Conservation (phyloP, 2,329 filamentous ascomycete species). For the Fusarium succisae region DNA sequence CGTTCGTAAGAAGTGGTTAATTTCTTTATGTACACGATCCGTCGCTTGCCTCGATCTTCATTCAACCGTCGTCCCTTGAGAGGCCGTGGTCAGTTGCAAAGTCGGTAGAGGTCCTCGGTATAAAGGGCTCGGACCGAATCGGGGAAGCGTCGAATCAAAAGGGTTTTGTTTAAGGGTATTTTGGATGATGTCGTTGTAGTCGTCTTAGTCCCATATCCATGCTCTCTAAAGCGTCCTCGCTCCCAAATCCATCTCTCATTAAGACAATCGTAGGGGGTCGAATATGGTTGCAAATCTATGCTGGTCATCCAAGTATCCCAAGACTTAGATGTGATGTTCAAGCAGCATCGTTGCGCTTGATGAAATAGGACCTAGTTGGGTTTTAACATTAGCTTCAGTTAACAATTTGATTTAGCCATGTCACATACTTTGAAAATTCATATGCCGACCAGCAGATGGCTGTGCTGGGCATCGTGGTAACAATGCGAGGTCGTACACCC, state of each 20-base stretch:
- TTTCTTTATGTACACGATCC: constrained; percentile 40
- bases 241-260: constrained; percentile 10
- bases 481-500: constrained; percentile 87
- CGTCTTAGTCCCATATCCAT: constrained; percentile 10
- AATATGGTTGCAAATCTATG: constrained; percentile 11
- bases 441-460: constrained; percentile 97
- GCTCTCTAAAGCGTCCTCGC: background rate
- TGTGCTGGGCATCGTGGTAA: constrained; percentile 98
- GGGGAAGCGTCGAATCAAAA: constrained; percentile 27
- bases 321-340: constrained; percentile 36
- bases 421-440: constrained; percentile 72
- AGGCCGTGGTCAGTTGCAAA: background rate
- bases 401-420: no score
- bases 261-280: constrained; percentile 8
- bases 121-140: constrained; percentile 2
- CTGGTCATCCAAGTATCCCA: constrained; percentile 3
- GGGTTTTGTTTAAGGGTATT: constrained; percentile 22
- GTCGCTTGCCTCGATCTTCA: constrained; percentile 16
- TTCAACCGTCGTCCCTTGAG: background rate
- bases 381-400: background rate
- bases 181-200: constrained; percentile 15
- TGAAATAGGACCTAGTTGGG: constrained; percentile 65
- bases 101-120: background rate
- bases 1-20: constrained; percentile 37
- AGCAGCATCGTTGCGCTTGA: constrained; percentile 59